Evolutionary conservation across 257 asterid species (phyloP).

Genomic region (Catharanthus roseus): DNA sequence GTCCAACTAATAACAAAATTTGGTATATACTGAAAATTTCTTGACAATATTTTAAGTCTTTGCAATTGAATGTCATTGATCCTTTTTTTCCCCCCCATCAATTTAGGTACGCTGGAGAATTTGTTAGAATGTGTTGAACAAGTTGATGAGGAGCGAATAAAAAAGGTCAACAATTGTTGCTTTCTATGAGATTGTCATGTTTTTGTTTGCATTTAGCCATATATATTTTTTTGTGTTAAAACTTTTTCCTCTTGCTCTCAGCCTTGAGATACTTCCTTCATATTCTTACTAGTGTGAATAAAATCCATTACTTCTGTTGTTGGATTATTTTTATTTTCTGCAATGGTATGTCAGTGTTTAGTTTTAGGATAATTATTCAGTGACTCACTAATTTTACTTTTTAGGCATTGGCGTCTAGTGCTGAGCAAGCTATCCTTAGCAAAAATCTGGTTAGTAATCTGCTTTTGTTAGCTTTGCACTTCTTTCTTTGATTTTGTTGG

Average conservation of each 20-base stretch:
- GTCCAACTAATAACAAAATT: slow-evolving; percentile 73
- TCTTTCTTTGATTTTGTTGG: background rate
- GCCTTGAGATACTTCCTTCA: background rate
- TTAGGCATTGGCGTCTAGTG: slow-evolving; percentile 64
- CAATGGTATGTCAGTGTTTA: background rate
- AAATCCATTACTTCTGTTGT: background rate
- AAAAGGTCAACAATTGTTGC: slow-evolving; percentile 47
- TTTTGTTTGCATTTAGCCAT: background rate
- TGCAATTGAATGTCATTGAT: background rate
- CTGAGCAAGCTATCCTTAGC: slow-evolving; percentile 92
- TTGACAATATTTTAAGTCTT: background rate
- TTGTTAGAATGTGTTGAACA: slow-evolving; percentile 68
- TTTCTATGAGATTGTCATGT: slow-evolving; percentile 12
- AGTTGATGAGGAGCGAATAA: slow-evolving; percentile 70
- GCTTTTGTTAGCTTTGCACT: background rate
- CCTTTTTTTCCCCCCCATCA: background rate
- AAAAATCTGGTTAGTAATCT: slow-evolving; percentile 53
- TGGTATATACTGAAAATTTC: slow-evolving; percentile 40
- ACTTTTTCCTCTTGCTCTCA: background rate
- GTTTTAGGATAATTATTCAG: slow-evolving; percentile 1
- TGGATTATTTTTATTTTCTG: background rate
- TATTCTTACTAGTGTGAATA: background rate
- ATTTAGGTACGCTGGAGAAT: slow-evolving; percentile 80
- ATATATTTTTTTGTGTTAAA: background rate
- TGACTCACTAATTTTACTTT: slow-evolving; percentile 23